Base-by-base conservation (phyloP, 805 yeast species). In the Metschnikowia corniflorae region DNA sequence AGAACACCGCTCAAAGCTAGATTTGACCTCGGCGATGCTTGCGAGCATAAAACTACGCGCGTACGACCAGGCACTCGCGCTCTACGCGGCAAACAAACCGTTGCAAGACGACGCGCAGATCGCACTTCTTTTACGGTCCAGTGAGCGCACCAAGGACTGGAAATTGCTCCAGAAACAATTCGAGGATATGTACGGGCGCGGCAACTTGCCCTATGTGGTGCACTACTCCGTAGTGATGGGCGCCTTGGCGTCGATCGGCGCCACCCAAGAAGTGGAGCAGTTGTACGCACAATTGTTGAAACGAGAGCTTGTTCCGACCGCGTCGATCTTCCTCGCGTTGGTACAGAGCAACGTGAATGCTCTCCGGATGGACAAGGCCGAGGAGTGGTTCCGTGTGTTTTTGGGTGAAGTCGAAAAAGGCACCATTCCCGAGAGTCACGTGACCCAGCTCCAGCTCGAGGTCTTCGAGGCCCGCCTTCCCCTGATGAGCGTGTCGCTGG, bases 211-310 rank as follows among this genome's bases (percentile, higher is more conserved):
- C 1, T 68, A 69, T 31, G 58, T 68, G 20, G 50, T 54, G 19
- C 86, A 82, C 46, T 83, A 82, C 52, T 66, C 73, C 3, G 70
- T 77, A 13, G 78, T 81, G 9, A 78, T 84, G 73, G 58, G 65
- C 35, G 77, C 83, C 0, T 59, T 84, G 42, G 79, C 85, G 1
- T 44, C 51, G 4, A 53, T 63, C 22, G 80, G 76, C 7, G 77
- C 74, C 46, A 57, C 50, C 26, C 68, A 55, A 26, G 72, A 68
- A 52, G 78, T 74, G 8, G 73, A 71, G 18, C 57, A 53, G 39
- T 60, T 84, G 39, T 81, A 68, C 57, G 42, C 60, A n/a, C 72
- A 75, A 49, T 49, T 78, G 20, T 30, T 60, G 5, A 56, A 63
- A 34, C 61, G 80, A 36, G 67, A 69, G 1, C 64, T 77, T 50